A percentile compares a stretch with the other conserved stretches of the same genome.
Conservation (phyloP, 1,139 yeast genomes). For the Yamadazyma mexicana region DNA sequence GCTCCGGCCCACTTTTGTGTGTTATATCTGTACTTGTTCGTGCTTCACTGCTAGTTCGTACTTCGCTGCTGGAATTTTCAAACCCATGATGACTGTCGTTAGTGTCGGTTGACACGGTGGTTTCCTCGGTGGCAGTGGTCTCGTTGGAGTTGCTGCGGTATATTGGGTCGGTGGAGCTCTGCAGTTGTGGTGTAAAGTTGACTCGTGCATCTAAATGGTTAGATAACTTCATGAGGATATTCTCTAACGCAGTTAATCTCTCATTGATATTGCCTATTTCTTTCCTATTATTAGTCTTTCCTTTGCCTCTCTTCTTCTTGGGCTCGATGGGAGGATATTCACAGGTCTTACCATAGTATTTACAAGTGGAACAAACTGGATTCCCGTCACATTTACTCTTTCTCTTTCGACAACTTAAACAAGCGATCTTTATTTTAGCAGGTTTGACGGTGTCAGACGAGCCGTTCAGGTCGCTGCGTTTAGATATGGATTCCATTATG, state of each 20-base stretch:
- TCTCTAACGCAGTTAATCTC: conserved; percentile 24
- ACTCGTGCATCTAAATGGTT: conserved; percentile 6
- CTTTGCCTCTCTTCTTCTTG: conserved; percentile 20
- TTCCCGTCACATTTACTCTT: conserved; percentile 53
- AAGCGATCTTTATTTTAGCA: conserved; percentile 46
- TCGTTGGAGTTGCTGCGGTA: too few species aligned
- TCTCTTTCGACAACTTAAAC: conserved; percentile 49
- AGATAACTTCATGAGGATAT: conserved; percentile 18
- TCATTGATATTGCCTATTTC: conserved; percentile 14
- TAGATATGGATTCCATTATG: too few species aligned
- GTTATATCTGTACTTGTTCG: too few species aligned
- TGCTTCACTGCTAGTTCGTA: too few species aligned
- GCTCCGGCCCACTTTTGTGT: too few species aligned
- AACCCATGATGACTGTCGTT: too few species aligned
- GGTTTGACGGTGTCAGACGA: not conserved
- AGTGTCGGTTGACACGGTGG: too few species aligned
- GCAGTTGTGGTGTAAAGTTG: not conserved
- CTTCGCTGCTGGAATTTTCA: too few species aligned
- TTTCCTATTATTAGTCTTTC: conserved; percentile 16
- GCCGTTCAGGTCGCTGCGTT: not conserved
- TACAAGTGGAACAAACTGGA: conserved; percentile 44
- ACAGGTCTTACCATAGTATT: conserved; percentile 18
- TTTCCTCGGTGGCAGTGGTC: too few species aligned
- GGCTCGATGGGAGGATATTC: conserved; percentile 21
- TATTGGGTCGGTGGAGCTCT: too few species aligned